Evolutionary conservation across 2,329 filamentous ascomycete genomes (phyloP).

Genomic region (Leptographium wingfieldii): DNA sequence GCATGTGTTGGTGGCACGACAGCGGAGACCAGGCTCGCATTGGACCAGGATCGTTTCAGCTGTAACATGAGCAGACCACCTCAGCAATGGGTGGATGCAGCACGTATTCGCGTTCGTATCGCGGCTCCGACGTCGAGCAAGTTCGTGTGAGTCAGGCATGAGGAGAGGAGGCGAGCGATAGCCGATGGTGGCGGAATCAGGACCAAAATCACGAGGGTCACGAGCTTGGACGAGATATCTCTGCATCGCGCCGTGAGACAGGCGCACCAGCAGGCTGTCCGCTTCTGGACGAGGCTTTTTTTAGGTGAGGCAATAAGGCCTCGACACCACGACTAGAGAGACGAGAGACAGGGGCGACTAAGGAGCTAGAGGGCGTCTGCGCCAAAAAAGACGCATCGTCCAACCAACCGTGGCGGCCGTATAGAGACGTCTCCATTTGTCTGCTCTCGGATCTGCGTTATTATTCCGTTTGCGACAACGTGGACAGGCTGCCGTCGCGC

Average conservation of each 20-base stretch:
- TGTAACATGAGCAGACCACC: not conserved
- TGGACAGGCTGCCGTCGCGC: not conserved
- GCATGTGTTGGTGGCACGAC: not conserved
- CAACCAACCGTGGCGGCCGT: not conserved
- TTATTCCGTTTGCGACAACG: not conserved
- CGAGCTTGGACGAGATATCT: too few relatives aligned
- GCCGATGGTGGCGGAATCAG: too few relatives aligned
- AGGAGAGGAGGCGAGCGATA: not conserved
- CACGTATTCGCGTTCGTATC: too few relatives aligned
- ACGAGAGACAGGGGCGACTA: too few relatives aligned
- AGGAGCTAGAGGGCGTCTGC: too few relatives aligned
- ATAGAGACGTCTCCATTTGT: not conserved
- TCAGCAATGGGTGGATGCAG: not conserved
- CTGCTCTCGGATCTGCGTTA: not conserved
- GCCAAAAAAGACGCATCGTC: not conserved
- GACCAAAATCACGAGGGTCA: too few relatives aligned
- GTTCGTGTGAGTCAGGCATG: not conserved
- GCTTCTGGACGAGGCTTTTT: too few relatives aligned
- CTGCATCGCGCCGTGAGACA: too few relatives aligned
- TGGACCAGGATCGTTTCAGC: not conserved
- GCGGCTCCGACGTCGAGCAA: not conserved
- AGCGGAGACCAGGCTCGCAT: not conserved
- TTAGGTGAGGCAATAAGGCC: too few relatives aligned
- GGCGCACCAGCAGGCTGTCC: too few relatives aligned
- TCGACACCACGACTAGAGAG: too few relatives aligned